Conservation (phyloP, 805 yeast genomes). For the Metschnikowia gelsemii region DNA sequence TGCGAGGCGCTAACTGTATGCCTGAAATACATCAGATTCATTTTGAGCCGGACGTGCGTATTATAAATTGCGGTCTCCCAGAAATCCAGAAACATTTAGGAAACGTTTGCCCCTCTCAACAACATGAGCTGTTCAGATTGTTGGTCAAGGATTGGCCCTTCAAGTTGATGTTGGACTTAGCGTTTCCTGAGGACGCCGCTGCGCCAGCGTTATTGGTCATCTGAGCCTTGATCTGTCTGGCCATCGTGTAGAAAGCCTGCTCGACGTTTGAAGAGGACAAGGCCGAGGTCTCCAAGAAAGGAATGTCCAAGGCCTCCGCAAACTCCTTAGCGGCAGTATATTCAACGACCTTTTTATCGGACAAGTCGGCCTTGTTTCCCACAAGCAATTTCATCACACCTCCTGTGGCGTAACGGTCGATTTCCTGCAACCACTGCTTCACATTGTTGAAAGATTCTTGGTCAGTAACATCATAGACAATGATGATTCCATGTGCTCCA, state of each 20-base stretch:
- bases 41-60: too few relatives aligned
- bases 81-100: too few relatives aligned
- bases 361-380: constrained; percentile 93
- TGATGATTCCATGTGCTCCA: constrained; percentile 98
- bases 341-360: constrained; percentile 93
- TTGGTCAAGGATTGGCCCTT: constrained; percentile 60
- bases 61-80: too few relatives aligned
- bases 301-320: constrained; percentile 92
- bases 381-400: constrained; percentile 94
- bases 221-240: constrained; percentile 95
- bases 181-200: constrained; percentile 31
- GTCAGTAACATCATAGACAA: constrained; percentile 97
- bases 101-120: constrained; percentile 25
- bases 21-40: too few relatives aligned
- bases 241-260: constrained; percentile 98
- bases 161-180: constrained; percentile 67
- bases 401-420: constrained; percentile 96
- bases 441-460: constrained; percentile 95
- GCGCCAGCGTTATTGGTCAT: constrained; percentile 67
- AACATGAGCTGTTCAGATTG: constrained; percentile 40
- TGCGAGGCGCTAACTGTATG: too few relatives aligned
- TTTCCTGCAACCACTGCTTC: constrained; percentile 98
- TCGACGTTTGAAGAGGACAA: constrained; percentile 94
- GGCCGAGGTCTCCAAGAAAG: constrained; percentile 95
- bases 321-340: constrained; percentile 95